Conservation (phyloP, 2,329 filamentous ascomycete species). For the Neurospora crassa region DNA sequence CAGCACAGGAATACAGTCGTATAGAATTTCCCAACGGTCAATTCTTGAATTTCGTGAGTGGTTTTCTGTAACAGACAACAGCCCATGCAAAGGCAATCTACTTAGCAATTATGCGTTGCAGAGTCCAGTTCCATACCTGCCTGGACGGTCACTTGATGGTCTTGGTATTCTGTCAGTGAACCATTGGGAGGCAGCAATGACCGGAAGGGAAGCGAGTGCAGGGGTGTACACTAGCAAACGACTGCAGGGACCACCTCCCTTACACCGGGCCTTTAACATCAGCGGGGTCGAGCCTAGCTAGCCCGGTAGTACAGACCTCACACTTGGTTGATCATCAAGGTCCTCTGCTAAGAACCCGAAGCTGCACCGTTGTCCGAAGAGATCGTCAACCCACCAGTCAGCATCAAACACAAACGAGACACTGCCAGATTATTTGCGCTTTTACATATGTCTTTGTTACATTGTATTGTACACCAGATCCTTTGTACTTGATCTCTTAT, state of each 20-base stretch:
- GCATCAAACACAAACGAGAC: neutral
- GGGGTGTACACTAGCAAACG: neutral
- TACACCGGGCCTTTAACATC: neutral
- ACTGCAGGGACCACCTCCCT: neutral
- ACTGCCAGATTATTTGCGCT: neutral
- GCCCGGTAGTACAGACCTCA: neutral
- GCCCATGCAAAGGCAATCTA: neutral
- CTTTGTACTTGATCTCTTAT: neutral
- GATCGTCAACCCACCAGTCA: neutral
- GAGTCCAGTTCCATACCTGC: neutral
- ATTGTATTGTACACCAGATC: conserved; percentile 5
- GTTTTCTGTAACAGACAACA: neutral
- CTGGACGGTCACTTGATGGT: neutral
- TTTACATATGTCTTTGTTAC: conserved; percentile 5
- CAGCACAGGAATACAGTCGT: neutral
- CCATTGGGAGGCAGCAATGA: neutral
- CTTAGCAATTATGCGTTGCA: neutral
- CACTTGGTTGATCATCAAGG: neutral
- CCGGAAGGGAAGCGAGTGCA: neutral
- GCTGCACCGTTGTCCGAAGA: neutral
- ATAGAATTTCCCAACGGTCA: neutral
- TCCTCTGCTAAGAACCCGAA: neutral
- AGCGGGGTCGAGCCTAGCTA: neutral
- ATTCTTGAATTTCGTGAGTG: neutral
- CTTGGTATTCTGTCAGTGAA: neutral